phyloP scores from a whole-genome alignment of 192 early-diverging fungal species.

The Haplosporangium gracile region DNA sequence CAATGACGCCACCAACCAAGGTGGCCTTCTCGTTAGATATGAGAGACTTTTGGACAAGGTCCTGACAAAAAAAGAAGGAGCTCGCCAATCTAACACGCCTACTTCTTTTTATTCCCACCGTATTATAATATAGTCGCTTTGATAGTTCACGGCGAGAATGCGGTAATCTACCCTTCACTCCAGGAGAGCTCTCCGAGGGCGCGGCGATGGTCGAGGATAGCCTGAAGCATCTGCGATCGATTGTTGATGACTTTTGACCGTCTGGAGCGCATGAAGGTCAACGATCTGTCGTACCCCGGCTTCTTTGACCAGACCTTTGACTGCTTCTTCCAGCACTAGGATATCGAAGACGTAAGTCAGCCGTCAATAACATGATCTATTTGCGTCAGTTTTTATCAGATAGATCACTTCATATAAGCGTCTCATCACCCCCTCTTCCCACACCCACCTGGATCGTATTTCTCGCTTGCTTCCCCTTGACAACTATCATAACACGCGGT shows the following conservation, averaged over 20 bases:
- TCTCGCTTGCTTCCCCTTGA: neutral
- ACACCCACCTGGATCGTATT: too few relatives aligned
- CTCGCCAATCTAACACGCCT: neutral
- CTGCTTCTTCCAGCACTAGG: neutral
- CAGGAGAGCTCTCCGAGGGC: neutral
- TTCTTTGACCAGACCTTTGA: conserved; percentile 13
- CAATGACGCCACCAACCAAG: neutral
- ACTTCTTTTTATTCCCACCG: neutral
- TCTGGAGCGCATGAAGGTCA: neutral
- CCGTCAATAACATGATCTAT: neutral
- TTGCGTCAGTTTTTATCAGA: too few relatives aligned
- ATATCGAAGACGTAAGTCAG: neutral
- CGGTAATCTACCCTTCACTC: neutral
- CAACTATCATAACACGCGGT: neutral
- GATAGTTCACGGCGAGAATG: conserved; percentile 5
- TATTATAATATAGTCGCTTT: neutral
- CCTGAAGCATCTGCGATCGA: neutral
- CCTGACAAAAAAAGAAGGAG: neutral
- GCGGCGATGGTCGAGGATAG: neutral
- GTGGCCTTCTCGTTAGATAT: neutral
- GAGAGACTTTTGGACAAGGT: too few relatives aligned
- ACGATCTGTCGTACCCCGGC: neutral
- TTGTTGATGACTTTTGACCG: neutral
- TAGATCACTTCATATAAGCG: too few relatives aligned
- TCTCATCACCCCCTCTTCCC: too few relatives aligned